Evolutionary conservation across 192 early-diverging fungal genomes (phyloP), one percentile per base, ranked within the genome.

Genomic region (Martensiomyces pterosporus): DNA sequence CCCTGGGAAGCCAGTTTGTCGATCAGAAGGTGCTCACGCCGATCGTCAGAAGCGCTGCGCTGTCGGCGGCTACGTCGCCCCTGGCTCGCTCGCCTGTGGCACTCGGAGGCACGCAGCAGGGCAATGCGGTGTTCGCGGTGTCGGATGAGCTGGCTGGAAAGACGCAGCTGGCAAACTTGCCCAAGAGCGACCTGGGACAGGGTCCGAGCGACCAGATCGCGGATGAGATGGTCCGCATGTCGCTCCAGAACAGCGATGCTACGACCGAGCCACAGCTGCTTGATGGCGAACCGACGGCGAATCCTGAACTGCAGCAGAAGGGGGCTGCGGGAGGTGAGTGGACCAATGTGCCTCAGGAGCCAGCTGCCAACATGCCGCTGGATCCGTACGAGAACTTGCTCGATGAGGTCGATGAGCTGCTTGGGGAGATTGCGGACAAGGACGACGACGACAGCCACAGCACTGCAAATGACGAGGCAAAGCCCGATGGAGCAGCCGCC

Each of bases 341-440:
- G 54, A 38, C n/a, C 12, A 68, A 68, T 60, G 65, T 61, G 17
- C 67, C 49, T 13, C 53, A 46, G 37, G 56, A 58, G 25, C 55
- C 60, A 1, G 8, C 9, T 22, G 19, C 37, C 9, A 69, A 62
- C 19, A 26, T 32, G 38, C 72, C 65, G 9, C 48, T 43, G 22
- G 65, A 64, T 14, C 66, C 72, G 25, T 75, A 75, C 16, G 72
- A 75, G 60, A 61, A 68, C 29, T 41, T 75, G 21, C 49, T 75
- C 3, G 66, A 75, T n/a, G 72, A 75, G 49, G 72, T 68, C 8
- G 72, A 75, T 38, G 65, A 75, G 57, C 56, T 75, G 12, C 49
- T 75, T 17, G 66, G 61, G 14, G 60, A 68, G 41, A 67, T 75
- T 36, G 60, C 59, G 22, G 60, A 64, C 10, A 57, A 75, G 3